Base-by-base conservation (phyloP, 495 filamentous ascomycete genomes). In the Aspergillus cristatus region DNA sequence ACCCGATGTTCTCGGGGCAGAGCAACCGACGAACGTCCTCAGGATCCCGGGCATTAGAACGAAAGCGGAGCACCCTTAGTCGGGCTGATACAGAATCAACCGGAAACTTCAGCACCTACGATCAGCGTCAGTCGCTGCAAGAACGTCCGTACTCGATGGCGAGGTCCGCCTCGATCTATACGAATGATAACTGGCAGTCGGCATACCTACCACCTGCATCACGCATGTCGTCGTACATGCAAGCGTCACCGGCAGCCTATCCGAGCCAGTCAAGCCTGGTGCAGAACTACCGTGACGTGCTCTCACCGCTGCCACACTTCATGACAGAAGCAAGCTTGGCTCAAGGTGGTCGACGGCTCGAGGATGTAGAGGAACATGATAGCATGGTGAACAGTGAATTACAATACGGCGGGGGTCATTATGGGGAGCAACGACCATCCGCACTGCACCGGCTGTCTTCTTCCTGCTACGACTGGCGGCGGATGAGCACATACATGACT, bases 301-400 rank as follows among this genome's bases (percentile, higher is more conserved):
- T 68, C 35, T 53, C 65, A n/a, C 61, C 63, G 1, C 51, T 68
- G 3, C 65, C 65, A 7, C 57, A 53, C n/a, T 62, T 61, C 40
- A 61, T 56, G 52, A 68, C 62, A 33, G 61, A 68, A 18, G 43
- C 50, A 15, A 65, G 61, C 31, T 30, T 68, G 28, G 48, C 40
- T 34, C 58, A 8, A 8, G 20, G 54, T 48, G 33, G 37, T 14
- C 48, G 37, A 18, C 57, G 41, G 2, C 37, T 50, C 22, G 58
- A 50, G 7, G 20, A 24, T 8, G 20, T 24, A 8, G 8, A 24
- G 4, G 20, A 24, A 24, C 8, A 24, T 24, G 20, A 24, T 4
- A 8, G 20, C 4, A 24, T 24, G 20, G 20, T 4, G 20, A 8
- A 4, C 20, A 8, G 20, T 24, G 20, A 24, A 4, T 24, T 4